These are phyloP conservation scores for Saccharomycopsis sp. DNA, from an alignment of 805 yeast genomes.

Conservation along the genomic window DNA sequence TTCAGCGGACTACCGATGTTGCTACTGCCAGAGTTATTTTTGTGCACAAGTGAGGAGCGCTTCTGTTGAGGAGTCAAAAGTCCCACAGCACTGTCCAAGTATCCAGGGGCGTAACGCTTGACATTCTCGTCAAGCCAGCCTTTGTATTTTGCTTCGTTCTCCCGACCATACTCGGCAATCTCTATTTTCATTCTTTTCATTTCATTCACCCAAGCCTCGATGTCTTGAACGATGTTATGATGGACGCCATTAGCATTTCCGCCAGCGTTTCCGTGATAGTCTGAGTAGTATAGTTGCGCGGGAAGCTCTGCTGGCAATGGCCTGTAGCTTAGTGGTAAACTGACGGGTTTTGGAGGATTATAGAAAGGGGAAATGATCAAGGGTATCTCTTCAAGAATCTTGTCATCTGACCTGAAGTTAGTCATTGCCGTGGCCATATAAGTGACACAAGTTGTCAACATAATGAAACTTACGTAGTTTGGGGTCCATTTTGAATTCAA, in stretches of 20 bases:
- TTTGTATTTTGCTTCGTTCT: slow-evolving; percentile 4
- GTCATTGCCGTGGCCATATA: not conserved
- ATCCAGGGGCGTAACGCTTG: slow-evolving; percentile 21
- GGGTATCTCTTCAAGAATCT: slow-evolving; percentile 46
- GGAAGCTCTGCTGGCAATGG: slow-evolving; percentile 31
- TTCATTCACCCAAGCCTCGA: slow-evolving; percentile 10
- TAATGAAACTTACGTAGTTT: not conserved
- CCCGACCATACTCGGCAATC: not conserved
- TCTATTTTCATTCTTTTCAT: not conserved
- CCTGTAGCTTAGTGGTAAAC: slow-evolving; percentile 43
- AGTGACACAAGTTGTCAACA: not conserved
- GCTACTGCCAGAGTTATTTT: not conserved
- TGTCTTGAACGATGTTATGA: slow-evolving; percentile 7
- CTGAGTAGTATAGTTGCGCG: slow-evolving; percentile 10
- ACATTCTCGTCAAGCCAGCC: slow-evolving; percentile 15
- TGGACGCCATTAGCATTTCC: not conserved
- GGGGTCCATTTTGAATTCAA: not conserved
- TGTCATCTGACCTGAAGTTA: slow-evolving; percentile 9
- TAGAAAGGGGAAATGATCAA: slow-evolving; percentile 45
- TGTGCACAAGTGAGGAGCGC: not conserved
- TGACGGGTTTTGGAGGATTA: slow-evolving; percentile 49
- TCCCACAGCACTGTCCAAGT: slow-evolving; percentile 11
- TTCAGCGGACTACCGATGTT: not conserved
- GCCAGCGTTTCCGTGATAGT: slow-evolving; percentile 2
- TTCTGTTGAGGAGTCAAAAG: slow-evolving; percentile 8